These are phyloP conservation scores for Claviceps fusiformis DNA, from an alignment of 2,329 filamentous ascomycete genomes.

Conservation along the genomic window DNA sequence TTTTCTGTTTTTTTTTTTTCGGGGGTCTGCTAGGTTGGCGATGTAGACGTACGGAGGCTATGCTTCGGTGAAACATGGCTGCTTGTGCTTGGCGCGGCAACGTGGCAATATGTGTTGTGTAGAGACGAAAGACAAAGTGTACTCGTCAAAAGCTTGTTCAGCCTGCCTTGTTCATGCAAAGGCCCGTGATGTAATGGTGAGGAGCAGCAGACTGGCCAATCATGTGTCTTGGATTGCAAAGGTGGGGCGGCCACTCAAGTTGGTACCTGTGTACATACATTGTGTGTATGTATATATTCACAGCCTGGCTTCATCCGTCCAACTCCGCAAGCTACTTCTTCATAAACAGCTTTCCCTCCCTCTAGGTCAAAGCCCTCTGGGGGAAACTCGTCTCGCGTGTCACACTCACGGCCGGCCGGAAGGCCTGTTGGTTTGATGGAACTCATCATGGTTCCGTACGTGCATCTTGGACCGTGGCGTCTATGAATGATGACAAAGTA, in stretches of 20 bases:
- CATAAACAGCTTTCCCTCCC: neutral
- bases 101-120: neutral
- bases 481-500: too few species aligned
- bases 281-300: too few species aligned
- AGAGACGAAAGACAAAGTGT: neutral
- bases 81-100: neutral
- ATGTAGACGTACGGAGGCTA: constrained; percentile 11
- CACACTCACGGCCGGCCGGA: too few species aligned
- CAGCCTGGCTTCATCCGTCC: too few species aligned
- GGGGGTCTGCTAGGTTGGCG: neutral
- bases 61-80: constrained; percentile 14
- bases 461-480: too few species aligned
- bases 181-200: neutral
- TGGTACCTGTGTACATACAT: too few species aligned
- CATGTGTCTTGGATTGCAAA: neutral
- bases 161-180: neutral
- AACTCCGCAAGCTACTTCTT: too few species aligned
- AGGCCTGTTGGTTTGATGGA: too few species aligned
- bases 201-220: constrained; percentile 1
- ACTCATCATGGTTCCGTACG: too few species aligned
- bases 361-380: too few species aligned
- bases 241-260: neutral
- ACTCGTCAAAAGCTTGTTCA: neutral
- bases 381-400: too few species aligned
- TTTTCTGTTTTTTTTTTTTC: neutral